These are phyloP conservation scores for Kluyveromyces nonfermentans DNA, from an alignment of 805 yeast genomes.

Conservation along the genomic window DNA sequence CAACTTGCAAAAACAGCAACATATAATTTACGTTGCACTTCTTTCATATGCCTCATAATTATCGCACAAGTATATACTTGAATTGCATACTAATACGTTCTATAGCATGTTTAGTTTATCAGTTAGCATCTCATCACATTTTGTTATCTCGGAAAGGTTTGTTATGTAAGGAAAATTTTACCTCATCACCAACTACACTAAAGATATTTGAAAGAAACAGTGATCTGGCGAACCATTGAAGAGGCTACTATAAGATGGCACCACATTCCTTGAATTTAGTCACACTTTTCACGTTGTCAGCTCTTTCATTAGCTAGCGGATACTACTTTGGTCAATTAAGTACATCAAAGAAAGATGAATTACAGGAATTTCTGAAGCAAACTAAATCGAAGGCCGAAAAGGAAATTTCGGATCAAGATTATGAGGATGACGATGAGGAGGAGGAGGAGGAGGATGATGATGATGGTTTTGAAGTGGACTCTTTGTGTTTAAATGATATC, in stretches of 20 bases:
- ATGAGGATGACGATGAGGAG: slow-evolving; percentile 26
- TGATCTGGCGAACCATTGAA: background rate
- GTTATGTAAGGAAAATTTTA: background rate
- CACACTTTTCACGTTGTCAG: slow-evolving; percentile 17
- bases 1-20: too few relatives aligned
- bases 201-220: background rate
- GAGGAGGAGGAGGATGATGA: slow-evolving; percentile 41
- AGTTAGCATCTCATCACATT: background rate
- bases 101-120: too few relatives aligned
- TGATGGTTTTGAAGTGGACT: slow-evolving; percentile 50
- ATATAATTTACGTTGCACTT: too few relatives aligned
- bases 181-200: background rate
- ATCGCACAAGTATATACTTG: too few relatives aligned
- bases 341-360: slow-evolving; percentile 11
- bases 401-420: slow-evolving; percentile 4
- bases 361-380: slow-evolving; percentile 10
- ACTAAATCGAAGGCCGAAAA: slow-evolving; percentile 12
- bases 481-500: slow-evolving; percentile 48
- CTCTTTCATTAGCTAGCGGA: slow-evolving; percentile 25
- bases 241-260: slow-evolving; percentile 4
- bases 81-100: too few relatives aligned
- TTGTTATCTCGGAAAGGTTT: background rate
- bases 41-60: too few relatives aligned
- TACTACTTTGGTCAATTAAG: slow-evolving; percentile 20
- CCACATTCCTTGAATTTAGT: slow-evolving; percentile 13